Evolutionary conservation across 345 rosid species (phyloP).

Genomic region (Syzygium grande): DNA sequence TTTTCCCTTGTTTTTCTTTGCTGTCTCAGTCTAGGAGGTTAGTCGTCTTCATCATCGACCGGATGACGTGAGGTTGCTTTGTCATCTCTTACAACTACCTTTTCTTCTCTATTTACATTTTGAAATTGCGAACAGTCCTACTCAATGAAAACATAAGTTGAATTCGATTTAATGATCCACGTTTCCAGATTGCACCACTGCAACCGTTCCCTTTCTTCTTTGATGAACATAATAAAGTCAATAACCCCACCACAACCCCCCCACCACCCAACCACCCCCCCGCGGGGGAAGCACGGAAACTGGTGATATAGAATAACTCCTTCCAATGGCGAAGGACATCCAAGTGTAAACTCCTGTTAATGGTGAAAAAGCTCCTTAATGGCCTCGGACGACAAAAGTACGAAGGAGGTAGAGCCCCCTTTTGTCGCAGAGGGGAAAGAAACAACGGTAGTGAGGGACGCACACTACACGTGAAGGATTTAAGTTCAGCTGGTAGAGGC

Average conservation of each 20-base stretch:
- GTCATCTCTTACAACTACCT: background rate
- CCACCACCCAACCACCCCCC: too few relatives aligned
- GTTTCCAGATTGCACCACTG: background rate
- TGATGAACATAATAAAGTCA: background rate
- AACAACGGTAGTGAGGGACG: background rate
- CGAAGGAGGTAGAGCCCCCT: background rate
- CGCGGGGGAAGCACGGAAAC: background rate
- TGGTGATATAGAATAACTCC: background rate
- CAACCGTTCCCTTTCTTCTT: background rate
- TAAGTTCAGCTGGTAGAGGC: background rate
- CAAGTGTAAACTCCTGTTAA: background rate
- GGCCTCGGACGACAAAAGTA: background rate
- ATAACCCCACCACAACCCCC: background rate
- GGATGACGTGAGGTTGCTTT: background rate
- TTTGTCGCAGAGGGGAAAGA: background rate
- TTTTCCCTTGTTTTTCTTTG: background rate
- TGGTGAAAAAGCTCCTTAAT: background rate
- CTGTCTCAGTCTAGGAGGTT: background rate
- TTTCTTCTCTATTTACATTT: background rate
- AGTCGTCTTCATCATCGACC: background rate
- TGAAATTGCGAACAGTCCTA: background rate
- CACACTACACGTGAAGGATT: background rate
- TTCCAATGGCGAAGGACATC: background rate
- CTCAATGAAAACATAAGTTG: background rate
- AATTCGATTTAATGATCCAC: background rate